Evolutionary conservation across 768 basidiomycete genomes (phyloP).

Genomic region (Tylopilus vinaceipallidus): DNA sequence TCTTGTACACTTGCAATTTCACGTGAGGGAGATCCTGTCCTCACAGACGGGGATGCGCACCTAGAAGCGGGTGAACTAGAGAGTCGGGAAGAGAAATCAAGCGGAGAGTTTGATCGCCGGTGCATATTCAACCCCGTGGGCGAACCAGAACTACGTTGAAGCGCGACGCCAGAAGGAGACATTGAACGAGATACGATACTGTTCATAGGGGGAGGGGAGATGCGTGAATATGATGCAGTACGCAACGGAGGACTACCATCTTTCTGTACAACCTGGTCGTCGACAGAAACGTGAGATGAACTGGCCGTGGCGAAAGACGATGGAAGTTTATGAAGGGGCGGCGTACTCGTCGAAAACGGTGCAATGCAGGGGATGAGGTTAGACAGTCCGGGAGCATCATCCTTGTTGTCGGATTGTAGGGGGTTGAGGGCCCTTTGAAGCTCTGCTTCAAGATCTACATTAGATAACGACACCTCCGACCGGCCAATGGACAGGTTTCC

Average conservation of each 20-base stretch:
- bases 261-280: slow-evolving; percentile 5
- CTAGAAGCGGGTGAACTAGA: slow-evolving; percentile 19
- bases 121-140: slow-evolving; percentile 16
- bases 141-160: slow-evolving; percentile 20
- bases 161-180: slow-evolving; percentile 8
- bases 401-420: slow-evolving; percentile 7
- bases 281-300: slow-evolving; percentile 17
- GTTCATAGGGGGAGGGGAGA: background rate
- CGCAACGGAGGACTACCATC: slow-evolving; percentile 2
- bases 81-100: slow-evolving; percentile 14
- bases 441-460: slow-evolving; percentile 32
- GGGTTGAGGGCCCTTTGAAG: slow-evolving; percentile 23
- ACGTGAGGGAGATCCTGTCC: slow-evolving; percentile 29
- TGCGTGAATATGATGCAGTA: slow-evolving; percentile 3
- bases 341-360: slow-evolving; percentile 29
- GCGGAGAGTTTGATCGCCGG: slow-evolving; percentile 25
- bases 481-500: slow-evolving; percentile 35
- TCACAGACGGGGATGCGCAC: slow-evolving; percentile 20
- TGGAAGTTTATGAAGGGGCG: slow-evolving; percentile 21
- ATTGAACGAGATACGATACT: slow-evolving; percentile 1
- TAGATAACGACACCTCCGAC: slow-evolving; percentile 36
- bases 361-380: slow-evolving; percentile 22
- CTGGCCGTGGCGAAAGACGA: slow-evolving; percentile 18
- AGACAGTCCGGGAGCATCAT: slow-evolving; percentile 22
- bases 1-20: slow-evolving; percentile 23